These are phyloP conservation scores for Cyclocybe cylindracea DNA, from an alignment of 768 basidiomycete genomes.

Conservation along the genomic window DNA sequence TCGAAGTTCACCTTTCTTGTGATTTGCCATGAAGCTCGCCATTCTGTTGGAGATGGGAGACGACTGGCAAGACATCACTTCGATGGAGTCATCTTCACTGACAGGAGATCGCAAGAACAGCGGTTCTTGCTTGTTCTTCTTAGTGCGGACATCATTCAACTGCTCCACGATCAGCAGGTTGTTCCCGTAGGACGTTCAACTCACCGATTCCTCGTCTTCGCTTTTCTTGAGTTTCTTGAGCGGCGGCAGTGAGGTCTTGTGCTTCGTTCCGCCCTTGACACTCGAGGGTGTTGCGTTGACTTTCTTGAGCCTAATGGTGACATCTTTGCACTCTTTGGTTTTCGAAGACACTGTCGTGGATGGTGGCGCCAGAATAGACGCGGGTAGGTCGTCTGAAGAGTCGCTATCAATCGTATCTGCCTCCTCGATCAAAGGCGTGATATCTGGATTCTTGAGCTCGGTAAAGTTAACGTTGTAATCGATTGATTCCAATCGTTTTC, in stretches of 20 bases:
- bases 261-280: too few relatives aligned
- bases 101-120: conserved; percentile 20
- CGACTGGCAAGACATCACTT: conserved; percentile 10
- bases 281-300: too few relatives aligned
- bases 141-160: neutral
- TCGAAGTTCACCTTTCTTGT: neutral
- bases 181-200: too few relatives aligned
- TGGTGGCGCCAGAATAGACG: conserved; percentile 23
- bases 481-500: conserved; percentile 30
- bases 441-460: conserved; percentile 30
- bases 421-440: conserved; percentile 14
- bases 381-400: conserved; percentile 45
- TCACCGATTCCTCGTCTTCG: too few relatives aligned
- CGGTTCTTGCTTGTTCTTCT: conserved; percentile 2
- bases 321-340: neutral
- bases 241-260: too few relatives aligned
- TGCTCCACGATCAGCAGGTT: neutral
- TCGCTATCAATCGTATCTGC: conserved; percentile 27
- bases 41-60: too few relatives aligned
- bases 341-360: neutral
- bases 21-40: neutral
- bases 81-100: conserved; percentile 14
- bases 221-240: too few relatives aligned
- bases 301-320: too few relatives aligned
- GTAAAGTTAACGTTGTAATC: conserved; percentile 56